phyloP scores from a whole-genome alignment of 2,329 filamentous ascomycete genomes.

The Colletotrichum echinochloae region DNA sequence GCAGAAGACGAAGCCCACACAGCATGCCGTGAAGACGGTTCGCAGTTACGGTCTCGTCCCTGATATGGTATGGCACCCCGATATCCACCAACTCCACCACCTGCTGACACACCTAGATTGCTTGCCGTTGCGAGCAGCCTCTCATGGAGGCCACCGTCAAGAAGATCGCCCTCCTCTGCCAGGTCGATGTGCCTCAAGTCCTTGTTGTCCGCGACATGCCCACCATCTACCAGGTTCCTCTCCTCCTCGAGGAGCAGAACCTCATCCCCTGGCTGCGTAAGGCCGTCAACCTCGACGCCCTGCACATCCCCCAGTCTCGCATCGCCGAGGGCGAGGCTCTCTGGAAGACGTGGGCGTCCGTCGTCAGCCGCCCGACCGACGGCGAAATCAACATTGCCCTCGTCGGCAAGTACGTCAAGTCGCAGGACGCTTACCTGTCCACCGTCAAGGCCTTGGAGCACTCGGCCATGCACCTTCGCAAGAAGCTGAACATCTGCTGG shows the following conservation, averaged over 20 bases:
- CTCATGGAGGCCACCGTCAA: conserved; percentile 80
- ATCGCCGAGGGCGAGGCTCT: conserved; percentile 66
- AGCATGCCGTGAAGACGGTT: conserved; percentile 86
- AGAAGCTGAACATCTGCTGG: conserved; percentile 84
- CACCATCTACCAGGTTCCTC: conserved; percentile 92
- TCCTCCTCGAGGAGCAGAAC: conserved; percentile 88
- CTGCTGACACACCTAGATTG: conserved; percentile 70
- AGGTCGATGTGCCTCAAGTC: conserved; percentile 87
- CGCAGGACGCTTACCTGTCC: conserved; percentile 87
- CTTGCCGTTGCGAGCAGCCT: conserved; percentile 86
- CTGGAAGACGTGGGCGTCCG: conserved; percentile 75
- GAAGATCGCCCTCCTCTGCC: conserved; percentile 91
- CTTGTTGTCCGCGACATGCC: conserved; percentile 90
- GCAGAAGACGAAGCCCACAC: conserved; percentile 97
- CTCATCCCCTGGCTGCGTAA: conserved; percentile 75
- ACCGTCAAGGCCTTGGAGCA: conserved; percentile 92
- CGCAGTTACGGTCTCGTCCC: conserved; percentile 82
- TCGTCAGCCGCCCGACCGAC: conserved; percentile 73
- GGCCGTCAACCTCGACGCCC: conserved; percentile 72
- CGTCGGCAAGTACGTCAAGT: conserved; percentile 90
- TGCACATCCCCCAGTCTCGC: conserved; percentile 65
- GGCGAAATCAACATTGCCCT: conserved; percentile 84
- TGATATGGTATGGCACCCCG: conserved; percentile 67
- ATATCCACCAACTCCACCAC: background rate
- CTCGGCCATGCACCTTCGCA: conserved; percentile 85